Conservation (phyloP, 2,329 filamentous ascomycete species). For the Talaromyces sp. region DNA sequence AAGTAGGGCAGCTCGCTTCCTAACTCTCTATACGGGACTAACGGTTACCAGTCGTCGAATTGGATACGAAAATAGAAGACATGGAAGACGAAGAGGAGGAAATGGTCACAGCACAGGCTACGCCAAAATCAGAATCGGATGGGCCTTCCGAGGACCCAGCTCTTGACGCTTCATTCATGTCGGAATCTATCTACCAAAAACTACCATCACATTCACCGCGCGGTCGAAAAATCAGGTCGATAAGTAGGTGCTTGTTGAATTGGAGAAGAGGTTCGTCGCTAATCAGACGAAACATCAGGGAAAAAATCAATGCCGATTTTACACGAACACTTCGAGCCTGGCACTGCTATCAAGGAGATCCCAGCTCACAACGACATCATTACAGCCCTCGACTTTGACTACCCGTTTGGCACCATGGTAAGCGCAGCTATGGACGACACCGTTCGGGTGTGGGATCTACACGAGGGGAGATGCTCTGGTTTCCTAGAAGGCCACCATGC, state of each 20-base stretch:
- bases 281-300: constrained; percentile 34
- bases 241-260: constrained; percentile 25
- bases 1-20: constrained; percentile 47
- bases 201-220: constrained; percentile 64
- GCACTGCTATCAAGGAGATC: constrained; percentile 80
- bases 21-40: neutral
- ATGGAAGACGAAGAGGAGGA: constrained; percentile 41
- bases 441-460: constrained; percentile 93
- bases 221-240: constrained; percentile 44
- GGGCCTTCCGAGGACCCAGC: constrained; percentile 49
- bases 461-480: constrained; percentile 86
- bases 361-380: constrained; percentile 83
- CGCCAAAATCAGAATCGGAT: constrained; percentile 30
- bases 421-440: constrained; percentile 90
- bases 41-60: constrained; percentile 43
- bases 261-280: neutral
- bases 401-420: constrained; percentile 93
- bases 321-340: constrained; percentile 90
- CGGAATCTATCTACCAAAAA: constrained; percentile 94
- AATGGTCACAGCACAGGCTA: constrained; percentile 40
- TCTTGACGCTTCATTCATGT: constrained; percentile 74
- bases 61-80: constrained; percentile 60
- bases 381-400: constrained; percentile 90
- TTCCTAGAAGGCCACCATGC: constrained; percentile 89
- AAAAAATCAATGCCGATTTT: constrained; percentile 81